Base-by-base conservation (phyloP, 176 grass and related monocot species). In the Carex cristatella region DNA sequence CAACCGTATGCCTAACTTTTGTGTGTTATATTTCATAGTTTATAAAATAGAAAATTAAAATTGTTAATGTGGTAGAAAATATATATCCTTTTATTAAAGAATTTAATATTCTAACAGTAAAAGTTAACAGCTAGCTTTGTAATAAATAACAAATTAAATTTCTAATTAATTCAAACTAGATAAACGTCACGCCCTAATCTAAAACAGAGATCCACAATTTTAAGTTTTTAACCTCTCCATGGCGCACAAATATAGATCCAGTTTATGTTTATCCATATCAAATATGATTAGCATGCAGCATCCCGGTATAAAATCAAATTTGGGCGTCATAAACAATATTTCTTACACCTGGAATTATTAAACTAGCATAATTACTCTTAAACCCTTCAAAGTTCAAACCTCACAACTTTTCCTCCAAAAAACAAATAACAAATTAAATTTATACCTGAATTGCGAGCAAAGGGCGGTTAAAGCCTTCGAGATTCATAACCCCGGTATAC, bases 401-500 rank as follows among this genome's bases (percentile, higher is more conserved):
- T 79, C 13, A 51, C 51, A 79, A 58, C 9, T 0, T 78, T 79
- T 79, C 53, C 57, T 35, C 18, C 27, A 10, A 35, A 15, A 77
- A 56, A 31, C 0, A 0, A 76, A 56, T 1, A 55, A 77, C 3
- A 10, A 74, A 23, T 23, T 23, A 23, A 49, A 7, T 40, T 44
- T n/a, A 23, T 83, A 97, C 94, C 84, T 97, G 95, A 37, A 98
- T 87, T 65, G 96, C 93, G 48, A 99, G 90, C 78, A 99, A 87
- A 56, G 96, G 96, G 37, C 91, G 88, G 77, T 60, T 90, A 78
- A 95, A 77, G 0, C 96, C 96, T 80, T 99, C 93, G 60, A 99
- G 90, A 87, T 99, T 99, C 96, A 99, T 99, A 77, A 99, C 86
- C 71, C 93, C 93, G 62, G 93, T 99, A 87, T 99, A 99, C 0